Percentiles rank a stretch among this genome's conserved stretches.
phyloP scores from a whole-genome alignment of 257 asterid species.

The Nicotiana tomentosiformis region DNA sequence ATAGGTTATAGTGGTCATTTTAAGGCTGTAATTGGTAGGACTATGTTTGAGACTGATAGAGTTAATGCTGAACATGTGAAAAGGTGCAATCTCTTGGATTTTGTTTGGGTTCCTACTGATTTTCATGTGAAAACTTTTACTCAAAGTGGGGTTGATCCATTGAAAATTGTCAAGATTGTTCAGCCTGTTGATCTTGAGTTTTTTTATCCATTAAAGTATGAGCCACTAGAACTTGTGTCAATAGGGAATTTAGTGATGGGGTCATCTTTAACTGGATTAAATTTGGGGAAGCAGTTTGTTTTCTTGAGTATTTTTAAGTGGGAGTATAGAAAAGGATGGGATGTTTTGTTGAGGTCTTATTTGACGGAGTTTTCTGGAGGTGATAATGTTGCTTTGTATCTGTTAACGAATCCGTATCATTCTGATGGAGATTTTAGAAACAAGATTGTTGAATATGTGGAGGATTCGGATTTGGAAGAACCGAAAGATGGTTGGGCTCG shows the following conservation, averaged over 20 bases:
- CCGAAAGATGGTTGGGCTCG: slow-evolving; percentile 56
- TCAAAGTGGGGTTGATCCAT: slow-evolving; percentile 68
- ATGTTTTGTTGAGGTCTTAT: slow-evolving; percentile 60
- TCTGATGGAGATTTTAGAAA: slow-evolving; percentile 51
- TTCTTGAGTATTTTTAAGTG: slow-evolving; percentile 85
- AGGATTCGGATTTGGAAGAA: slow-evolving; percentile 37
- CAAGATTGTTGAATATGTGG: slow-evolving; percentile 54
- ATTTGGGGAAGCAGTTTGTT: slow-evolving; percentile 24
- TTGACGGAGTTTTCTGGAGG: slow-evolving; percentile 49
- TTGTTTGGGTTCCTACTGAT: slow-evolving; percentile 91
- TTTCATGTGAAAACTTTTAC: slow-evolving; percentile 57
- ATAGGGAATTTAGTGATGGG: slow-evolving; percentile 47
- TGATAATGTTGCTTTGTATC: slow-evolving; percentile 50
- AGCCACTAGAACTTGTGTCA: slow-evolving; percentile 41
- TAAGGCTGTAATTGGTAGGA: slow-evolving; percentile 69
- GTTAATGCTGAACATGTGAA: slow-evolving; percentile 52
- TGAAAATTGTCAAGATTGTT: slow-evolving; percentile 56
- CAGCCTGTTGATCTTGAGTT: slow-evolving; percentile 77
- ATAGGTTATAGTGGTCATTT: slow-evolving; percentile 28
- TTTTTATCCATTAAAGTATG: slow-evolving; percentile 48
- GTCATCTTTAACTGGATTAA: slow-evolving; percentile 1
- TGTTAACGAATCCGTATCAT: slow-evolving; percentile 71
- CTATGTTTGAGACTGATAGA: slow-evolving; percentile 91
- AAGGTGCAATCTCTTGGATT: slow-evolving; percentile 71
- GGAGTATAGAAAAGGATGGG: slow-evolving; percentile 94